These are phyloP conservation scores for Tylopilus cervinicoccineus DNA, from an alignment of 768 basidiomycete genomes.

Conservation along the genomic window DNA sequence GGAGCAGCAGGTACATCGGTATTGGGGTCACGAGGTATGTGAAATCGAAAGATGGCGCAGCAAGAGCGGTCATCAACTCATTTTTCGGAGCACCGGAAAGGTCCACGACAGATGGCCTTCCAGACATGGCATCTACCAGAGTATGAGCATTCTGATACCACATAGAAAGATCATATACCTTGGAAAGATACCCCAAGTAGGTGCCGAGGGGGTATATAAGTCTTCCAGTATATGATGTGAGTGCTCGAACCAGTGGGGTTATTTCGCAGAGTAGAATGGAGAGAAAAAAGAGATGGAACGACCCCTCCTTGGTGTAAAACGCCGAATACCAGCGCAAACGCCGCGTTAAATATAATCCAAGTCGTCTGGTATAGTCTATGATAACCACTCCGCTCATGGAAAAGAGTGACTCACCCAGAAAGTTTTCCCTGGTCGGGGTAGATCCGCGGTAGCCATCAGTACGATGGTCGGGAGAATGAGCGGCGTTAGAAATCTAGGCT, in stretches of 20 bases:
- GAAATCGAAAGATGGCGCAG: constrained; percentile 2
- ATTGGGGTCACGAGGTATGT: constrained; percentile 32
- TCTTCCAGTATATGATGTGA: constrained; percentile 38
- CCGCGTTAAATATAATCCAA: constrained; percentile 29
- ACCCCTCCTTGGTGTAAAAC: constrained; percentile 39
- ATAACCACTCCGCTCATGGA: neutral
- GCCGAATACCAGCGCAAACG: constrained; percentile 33
- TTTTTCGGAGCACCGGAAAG: constrained; percentile 26
- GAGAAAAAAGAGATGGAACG: constrained; percentile 35
- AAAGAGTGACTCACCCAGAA: constrained; percentile 31
- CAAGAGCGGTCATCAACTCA: constrained; percentile 17
- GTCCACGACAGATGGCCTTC: constrained; percentile 25
- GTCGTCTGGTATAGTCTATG: constrained; percentile 15
- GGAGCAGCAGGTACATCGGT: constrained; percentile 23
- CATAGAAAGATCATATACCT: constrained; percentile 14
- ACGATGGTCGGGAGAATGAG: constrained; percentile 33
- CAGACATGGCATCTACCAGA: constrained; percentile 21
- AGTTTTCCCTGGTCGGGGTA: constrained; percentile 21
- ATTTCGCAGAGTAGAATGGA: constrained; percentile 25
- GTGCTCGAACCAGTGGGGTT: constrained; percentile 1
- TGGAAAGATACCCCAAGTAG: constrained; percentile 26
- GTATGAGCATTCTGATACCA: neutral
- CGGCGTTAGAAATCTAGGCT: constrained; percentile 37
- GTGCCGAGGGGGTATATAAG: constrained; percentile 38
- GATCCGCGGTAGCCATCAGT: constrained; percentile 24